phyloP scores from a whole-genome alignment of 768 basidiomycete species.

The Naganishia randhawae region DNA sequence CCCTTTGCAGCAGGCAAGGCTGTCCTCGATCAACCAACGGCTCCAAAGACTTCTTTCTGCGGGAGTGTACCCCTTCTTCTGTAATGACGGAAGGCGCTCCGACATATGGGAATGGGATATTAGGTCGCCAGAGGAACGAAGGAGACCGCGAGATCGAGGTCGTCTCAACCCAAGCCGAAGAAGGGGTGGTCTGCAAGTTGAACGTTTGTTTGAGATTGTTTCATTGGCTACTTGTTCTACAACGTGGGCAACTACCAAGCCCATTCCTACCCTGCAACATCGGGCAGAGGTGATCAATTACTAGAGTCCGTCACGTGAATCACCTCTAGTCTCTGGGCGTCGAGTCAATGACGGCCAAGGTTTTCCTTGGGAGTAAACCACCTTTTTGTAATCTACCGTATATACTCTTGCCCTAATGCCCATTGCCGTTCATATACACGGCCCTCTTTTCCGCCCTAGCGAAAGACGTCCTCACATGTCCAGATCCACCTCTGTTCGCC shows the following conservation, averaged over 20 bases:
- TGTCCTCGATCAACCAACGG: no score
- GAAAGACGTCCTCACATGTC: slow-evolving; percentile 31
- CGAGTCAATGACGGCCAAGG: slow-evolving; percentile 35
- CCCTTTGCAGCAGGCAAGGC: no score
- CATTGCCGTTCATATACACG: background rate
- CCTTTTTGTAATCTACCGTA: background rate
- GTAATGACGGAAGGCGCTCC: no score
- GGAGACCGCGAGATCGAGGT: background rate
- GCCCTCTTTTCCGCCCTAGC: background rate
- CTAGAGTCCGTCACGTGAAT: background rate
- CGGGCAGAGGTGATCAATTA: background rate
- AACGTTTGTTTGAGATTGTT: background rate
- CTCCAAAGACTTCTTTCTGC: no score
- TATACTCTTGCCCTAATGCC: background rate
- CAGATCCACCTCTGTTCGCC: slow-evolving; percentile 35
- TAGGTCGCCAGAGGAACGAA: no score
- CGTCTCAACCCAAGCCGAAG: background rate
- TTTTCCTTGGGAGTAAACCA: no score
- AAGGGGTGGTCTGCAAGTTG: background rate
- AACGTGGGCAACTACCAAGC: no score
- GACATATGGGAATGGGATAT: slow-evolving; percentile 1
- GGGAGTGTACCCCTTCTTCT: no score
- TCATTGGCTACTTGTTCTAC: background rate
- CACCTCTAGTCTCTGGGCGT: slow-evolving; percentile 41
- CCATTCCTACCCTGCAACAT: no score